phyloP scores from a whole-genome alignment of 2,329 filamentous ascomycete genomes.

The Colletotrichum sublineola region DNA sequence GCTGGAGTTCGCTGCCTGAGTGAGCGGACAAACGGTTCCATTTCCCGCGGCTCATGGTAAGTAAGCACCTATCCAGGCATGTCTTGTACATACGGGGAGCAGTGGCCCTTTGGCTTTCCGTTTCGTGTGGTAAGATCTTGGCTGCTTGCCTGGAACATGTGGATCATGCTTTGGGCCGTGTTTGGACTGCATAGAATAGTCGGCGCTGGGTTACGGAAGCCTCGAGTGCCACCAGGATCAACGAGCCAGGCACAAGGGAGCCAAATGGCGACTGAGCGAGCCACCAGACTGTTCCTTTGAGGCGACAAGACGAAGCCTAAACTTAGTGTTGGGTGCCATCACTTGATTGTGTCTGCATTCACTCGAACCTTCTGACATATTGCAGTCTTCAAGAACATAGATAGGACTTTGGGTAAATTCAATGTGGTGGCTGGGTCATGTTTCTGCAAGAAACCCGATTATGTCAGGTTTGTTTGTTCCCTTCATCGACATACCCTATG shows the following conservation, averaged over 20 bases:
- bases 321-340: slow-evolving; percentile 6
- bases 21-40: slow-evolving; percentile 16
- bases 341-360: slow-evolving; percentile 3
- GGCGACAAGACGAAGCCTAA: slow-evolving; percentile 1
- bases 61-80: not conserved
- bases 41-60: slow-evolving; percentile 3
- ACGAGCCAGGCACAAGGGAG: not conserved
- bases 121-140: slow-evolving; percentile 37
- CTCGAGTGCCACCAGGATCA: slow-evolving; percentile 18
- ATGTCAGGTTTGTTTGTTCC: not conserved
- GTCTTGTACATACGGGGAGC: not conserved
- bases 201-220: slow-evolving; percentile 13
- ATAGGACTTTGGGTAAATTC: slow-evolving; percentile 17
- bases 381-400: slow-evolving; percentile 10
- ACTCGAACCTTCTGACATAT: slow-evolving; percentile 32
- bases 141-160: slow-evolving; percentile 35
- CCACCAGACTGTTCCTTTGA: slow-evolving; percentile 11
- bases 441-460: slow-evolving; percentile 15
- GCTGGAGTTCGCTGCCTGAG: slow-evolving; percentile 5
- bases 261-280: not conserved
- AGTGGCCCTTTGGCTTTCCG: slow-evolving; percentile 30
- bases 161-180: slow-evolving; percentile 41
- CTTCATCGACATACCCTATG: not conserved
- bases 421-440: slow-evolving; percentile 4
- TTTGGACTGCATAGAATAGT: slow-evolving; percentile 30